Base-by-base conservation (phyloP, 2,329 filamentous ascomycete genomes). In the Penicillium italicum region DNA sequence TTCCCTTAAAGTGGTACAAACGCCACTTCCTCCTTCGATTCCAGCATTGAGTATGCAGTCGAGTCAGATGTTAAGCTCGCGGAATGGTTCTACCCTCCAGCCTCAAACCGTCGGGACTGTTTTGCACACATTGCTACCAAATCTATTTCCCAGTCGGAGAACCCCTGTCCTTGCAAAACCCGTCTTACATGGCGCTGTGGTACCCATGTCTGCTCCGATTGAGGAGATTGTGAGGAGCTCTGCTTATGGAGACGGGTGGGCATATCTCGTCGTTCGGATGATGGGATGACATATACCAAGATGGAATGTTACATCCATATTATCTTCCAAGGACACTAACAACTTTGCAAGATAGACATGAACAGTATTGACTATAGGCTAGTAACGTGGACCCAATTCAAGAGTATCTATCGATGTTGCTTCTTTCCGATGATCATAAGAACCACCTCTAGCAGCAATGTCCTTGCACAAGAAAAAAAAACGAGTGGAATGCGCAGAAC, bases 231-330 rank as follows among this genome's bases (percentile, higher is more conserved):
- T 94, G 75, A 82, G 86, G 54, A 88, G 88, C 67, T 88, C 89
- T 4, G 85, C 90, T 1, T 97, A 97, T 77, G 86, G 91, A 0
- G 94, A 99, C 74, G 94, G 94, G 0, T 99, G 92, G 88, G 73
- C 96, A 26, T 90, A 91, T 72, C 74, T 97, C 40, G 89, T 91
- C 50, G 83, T 97, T 5, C 81, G 86, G 20, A 87, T 95, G 77
- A 79, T 91, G 69, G 77, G 76, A 26, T 26, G 30, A 31, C 10
- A 31, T 14, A 33, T n/a, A n/a, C n/a, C n/a, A n/a, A n/a, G n/a
- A n/a, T n/a, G n/a, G 30, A 11, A 31, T 12, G 12, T 12, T 31
- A 31, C 5, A 31, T 31, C 10, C 11, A 11, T 12, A 31, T 31
- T 11, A 12, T 31, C 3, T 12, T 8, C 5, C 11, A 31, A 31